Conservation (phyloP, 2,329 filamentous ascomycete species). For the Clarireedia paspali region DNA sequence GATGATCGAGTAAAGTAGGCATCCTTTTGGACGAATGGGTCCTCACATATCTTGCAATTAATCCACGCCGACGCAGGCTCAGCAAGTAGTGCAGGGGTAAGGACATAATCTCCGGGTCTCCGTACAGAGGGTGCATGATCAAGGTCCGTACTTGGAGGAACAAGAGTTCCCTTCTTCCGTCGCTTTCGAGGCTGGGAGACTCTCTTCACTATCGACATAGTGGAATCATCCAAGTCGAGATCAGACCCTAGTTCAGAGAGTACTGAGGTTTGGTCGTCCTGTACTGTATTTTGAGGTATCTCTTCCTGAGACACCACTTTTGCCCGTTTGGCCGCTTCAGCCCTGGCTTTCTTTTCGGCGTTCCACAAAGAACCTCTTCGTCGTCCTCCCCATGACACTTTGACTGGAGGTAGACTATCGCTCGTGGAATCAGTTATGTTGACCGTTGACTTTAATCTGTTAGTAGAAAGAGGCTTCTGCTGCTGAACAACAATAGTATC, state of each 20-base stretch:
- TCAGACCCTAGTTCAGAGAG: slow-evolving; percentile 10
- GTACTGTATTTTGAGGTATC: background rate
- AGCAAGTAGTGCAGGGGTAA: slow-evolving; percentile 67
- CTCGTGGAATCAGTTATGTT: too few species aligned
- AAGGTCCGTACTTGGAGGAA: slow-evolving; percentile 16
- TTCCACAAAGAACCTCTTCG: slow-evolving; percentile 6
- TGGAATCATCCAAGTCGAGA: slow-evolving; percentile 12
- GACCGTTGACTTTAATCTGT: background rate
- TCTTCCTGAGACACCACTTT: background rate
- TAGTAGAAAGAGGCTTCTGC: background rate
- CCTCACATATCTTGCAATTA: slow-evolving; percentile 75
- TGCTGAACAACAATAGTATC: slow-evolving; percentile 25
- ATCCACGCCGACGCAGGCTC: slow-evolving; percentile 78
- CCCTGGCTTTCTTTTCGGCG: slow-evolving; percentile 4
- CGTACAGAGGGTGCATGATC: slow-evolving; percentile 34
- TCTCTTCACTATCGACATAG: slow-evolving; percentile 9
- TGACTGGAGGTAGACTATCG: background rate
- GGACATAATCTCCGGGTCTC: slow-evolving; percentile 70
- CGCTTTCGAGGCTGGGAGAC: background rate
- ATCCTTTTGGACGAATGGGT: slow-evolving; percentile 79
- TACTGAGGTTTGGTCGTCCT: slow-evolving; percentile 8
- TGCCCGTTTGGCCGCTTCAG: background rate
- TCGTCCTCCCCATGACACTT: slow-evolving; percentile 6
- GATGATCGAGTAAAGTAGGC: slow-evolving; percentile 79
- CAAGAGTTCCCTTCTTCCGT: slow-evolving; percentile 13